These are phyloP conservation scores for Gymnopus androsaceus DNA, from an alignment of 1,284 basidiomycete species.

Conservation along the genomic window DNA sequence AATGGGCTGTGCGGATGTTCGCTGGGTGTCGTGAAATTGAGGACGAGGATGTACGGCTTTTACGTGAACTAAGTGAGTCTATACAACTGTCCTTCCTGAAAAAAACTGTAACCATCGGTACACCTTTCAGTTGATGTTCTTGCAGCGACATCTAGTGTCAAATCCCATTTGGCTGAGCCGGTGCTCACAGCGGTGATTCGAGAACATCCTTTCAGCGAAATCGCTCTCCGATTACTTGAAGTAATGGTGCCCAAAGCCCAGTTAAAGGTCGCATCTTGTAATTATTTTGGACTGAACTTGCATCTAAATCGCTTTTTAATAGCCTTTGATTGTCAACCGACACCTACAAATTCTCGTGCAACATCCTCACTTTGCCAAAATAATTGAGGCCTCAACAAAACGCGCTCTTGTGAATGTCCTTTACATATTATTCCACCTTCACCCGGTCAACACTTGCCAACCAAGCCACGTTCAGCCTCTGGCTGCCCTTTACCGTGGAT, in stretches of 20 bases:
- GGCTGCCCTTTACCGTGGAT: constrained; percentile 73
- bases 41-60: constrained; percentile 23
- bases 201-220: constrained; percentile 49
- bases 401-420: constrained; percentile 54
- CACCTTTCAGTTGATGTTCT: constrained; percentile 29
- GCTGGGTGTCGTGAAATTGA: constrained; percentile 29
- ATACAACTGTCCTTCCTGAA: not conserved
- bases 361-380: constrained; percentile 55
- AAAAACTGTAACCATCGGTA: constrained; percentile 21
- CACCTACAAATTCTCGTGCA: constrained; percentile 64
- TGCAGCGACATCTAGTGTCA: constrained; percentile 37
- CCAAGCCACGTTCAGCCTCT: constrained; percentile 79
- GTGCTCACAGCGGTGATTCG: constrained; percentile 69
- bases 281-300: not conserved
- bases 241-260: constrained; percentile 42
- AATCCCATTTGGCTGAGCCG: constrained; percentile 72
- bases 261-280: constrained; percentile 59
- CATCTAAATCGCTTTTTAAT: constrained; percentile 18
- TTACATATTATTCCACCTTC: constrained; percentile 67
- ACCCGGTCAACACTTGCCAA: constrained; percentile 82
- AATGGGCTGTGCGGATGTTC: constrained; percentile 50
- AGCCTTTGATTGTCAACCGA: constrained; percentile 67
- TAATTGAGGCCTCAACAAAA: constrained; percentile 15
- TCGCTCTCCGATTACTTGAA: constrained; percentile 52
- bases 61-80: constrained; percentile 44